Evolutionary conservation across 106 monocot species (phyloP).

Genomic region (Dioscorea alata): DNA sequence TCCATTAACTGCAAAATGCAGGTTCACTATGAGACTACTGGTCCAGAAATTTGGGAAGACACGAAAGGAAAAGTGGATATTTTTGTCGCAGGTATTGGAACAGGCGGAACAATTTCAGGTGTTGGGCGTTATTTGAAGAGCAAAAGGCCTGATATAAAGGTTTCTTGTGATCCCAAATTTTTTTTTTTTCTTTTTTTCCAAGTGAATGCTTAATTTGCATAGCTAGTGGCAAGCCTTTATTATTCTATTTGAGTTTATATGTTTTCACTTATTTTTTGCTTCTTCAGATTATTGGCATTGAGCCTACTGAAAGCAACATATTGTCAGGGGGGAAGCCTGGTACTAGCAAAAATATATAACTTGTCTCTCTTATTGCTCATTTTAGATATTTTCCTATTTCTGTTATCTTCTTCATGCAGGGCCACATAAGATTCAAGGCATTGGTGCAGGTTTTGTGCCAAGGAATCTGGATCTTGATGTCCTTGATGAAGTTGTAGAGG

Average conservation of each 20-base stretch:
- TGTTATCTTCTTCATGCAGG: slow-evolving; percentile 34
- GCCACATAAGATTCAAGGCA: slow-evolving; percentile 98
- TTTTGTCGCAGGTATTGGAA: slow-evolving; percentile 95
- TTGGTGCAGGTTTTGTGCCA: slow-evolving; percentile 96
- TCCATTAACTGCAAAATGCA: slow-evolving; percentile 14
- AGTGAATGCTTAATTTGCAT: not conserved
- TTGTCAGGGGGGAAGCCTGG: slow-evolving; percentile 96
- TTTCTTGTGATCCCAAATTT: slow-evolving; percentile 1
- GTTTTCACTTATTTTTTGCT: slow-evolving; percentile 1
- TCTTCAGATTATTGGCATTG: slow-evolving; percentile 85
- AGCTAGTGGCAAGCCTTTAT: too few relatives aligned
- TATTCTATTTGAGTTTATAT: not conserved
- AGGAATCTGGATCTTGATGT: slow-evolving; percentile 72
- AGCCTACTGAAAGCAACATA: slow-evolving; percentile 93
- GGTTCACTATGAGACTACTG: slow-evolving; percentile 94
- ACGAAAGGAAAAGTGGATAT: slow-evolving; percentile 88
- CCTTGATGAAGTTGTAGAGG: slow-evolving; percentile 91
- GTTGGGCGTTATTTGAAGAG: slow-evolving; percentile 81
- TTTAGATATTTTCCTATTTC: not conserved
- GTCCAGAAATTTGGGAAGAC: slow-evolving; percentile 99
- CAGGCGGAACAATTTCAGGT: slow-evolving; percentile 93
- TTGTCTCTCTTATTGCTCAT: not conserved
- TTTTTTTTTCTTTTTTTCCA: not conserved
- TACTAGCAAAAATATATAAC: slow-evolving; percentile 11
- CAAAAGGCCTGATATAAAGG: slow-evolving; percentile 86